Base-by-base conservation (phyloP, 768 basidiomycete species). In the Macrolepiota fuliginosa region DNA sequence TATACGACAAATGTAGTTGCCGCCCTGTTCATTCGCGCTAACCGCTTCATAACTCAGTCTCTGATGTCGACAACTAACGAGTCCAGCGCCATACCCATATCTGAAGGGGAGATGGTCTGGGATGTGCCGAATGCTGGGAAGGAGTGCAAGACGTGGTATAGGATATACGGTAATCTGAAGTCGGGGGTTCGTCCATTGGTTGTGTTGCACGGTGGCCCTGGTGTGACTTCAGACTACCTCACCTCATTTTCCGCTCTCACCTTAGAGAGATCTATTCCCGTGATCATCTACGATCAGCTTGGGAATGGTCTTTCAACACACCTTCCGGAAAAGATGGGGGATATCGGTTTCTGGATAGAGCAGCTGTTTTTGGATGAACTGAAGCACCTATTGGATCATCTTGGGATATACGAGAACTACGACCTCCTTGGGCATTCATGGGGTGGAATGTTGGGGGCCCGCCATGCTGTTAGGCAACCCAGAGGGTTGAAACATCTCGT, bases 251-350 rank as follows among this genome's bases (percentile, higher is more conserved):
- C 74, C 40, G 77, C 79, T 49, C 73, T 84, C 50, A 72, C 76
- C 25, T 59, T 62, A 4, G 64, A 68, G 10, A 66, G 73, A 57
- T 51, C 64, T 32, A 81, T 80, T 50, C 83, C 83, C 11, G 74
- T 86, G 65, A 65, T 87, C 42, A 65, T 84, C 50, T 86, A 86
- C 70, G 83, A 84, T 67, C 85, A 86, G 66, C 61, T 87, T 49
- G 85, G 84, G 7, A 77, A 71, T 58, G 83, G 83, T n/a, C 70
- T 71, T 25, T 86, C 84, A 12, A 83, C 83, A 9, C 83, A 84
- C 64, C 73, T 85, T 19, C 79, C 69, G 9, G 80, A 84, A 62
- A 84, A 81, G 64, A 73, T 67, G 5, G 57, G 53, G 5, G 65
- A 64, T 17, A 74, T 72, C 13, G 74, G 78, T 12, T 86, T 87